Evolutionary conservation across 2,329 filamentous ascomycete species (phyloP).

Genomic region (Xylariaceae sp.): DNA sequence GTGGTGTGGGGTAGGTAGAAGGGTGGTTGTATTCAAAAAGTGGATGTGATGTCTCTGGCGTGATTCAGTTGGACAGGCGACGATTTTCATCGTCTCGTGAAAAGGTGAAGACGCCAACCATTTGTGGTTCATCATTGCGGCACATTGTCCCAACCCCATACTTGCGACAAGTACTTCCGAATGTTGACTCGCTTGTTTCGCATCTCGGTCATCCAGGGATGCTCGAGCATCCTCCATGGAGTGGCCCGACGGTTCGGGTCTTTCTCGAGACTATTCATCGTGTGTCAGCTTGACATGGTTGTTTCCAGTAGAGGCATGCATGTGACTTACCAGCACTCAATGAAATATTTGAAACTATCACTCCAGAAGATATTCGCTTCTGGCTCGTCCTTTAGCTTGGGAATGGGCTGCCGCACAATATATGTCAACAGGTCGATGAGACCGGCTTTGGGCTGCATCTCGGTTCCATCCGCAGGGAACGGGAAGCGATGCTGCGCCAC

Average conservation of each 20-base stretch:
- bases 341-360: conserved; percentile 98
- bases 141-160: conserved; percentile 89
- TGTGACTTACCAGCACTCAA: conserved; percentile 87
- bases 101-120: neutral
- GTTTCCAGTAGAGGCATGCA: neutral
- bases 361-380: conserved; percentile 89
- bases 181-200: conserved; percentile 94
- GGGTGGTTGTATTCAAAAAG: neutral
- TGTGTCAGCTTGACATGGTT: conserved; percentile 6
- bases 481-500: conserved; percentile 99
- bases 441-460: conserved; percentile 88
- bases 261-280: conserved; percentile 73
- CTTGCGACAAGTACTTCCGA: conserved; percentile 85
- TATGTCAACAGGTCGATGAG: conserved; percentile 95
- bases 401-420: conserved; percentile 92
- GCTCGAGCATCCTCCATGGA: conserved; percentile 97
- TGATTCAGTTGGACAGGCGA: neutral
- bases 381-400: conserved; percentile 91
- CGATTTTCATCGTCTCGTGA: neutral
- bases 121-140: conserved; percentile 17
- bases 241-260: conserved; percentile 80
- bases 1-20: neutral
- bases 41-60: neutral
- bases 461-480: conserved; percentile 92
- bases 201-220: conserved; percentile 99